Evolutionary conservation across 495 filamentous ascomycete species (phyloP).

Genomic region (Penicillium cinerascens): DNA sequence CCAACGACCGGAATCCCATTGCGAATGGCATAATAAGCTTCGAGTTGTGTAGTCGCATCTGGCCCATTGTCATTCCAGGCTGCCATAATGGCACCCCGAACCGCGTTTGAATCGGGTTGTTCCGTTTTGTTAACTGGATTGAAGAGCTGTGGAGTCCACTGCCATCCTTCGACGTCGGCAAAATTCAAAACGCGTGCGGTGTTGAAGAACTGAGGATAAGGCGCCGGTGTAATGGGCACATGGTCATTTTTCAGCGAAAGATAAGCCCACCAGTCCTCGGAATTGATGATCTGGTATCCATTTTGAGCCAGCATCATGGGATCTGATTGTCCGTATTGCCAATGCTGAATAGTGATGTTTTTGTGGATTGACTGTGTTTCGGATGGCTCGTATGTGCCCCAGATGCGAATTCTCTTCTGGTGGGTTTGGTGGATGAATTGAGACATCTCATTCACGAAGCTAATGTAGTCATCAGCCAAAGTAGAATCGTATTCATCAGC

Average conservation of each 20-base stretch:
- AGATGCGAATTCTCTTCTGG: slow-evolving; percentile 49
- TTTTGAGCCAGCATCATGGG: slow-evolving; percentile 37
- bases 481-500: slow-evolving; percentile 54
- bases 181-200: slow-evolving; percentile 47
- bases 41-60: slow-evolving; percentile 53
- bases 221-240: slow-evolving; percentile 48
- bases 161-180: slow-evolving; percentile 36
- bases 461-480: slow-evolving; percentile 50
- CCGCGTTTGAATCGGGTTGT: slow-evolving; percentile 26
- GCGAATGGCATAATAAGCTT: slow-evolving; percentile 51
- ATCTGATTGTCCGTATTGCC: slow-evolving; percentile 57
- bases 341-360: slow-evolving; percentile 51
- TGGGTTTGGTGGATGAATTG: slow-evolving; percentile 38
- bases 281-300: slow-evolving; percentile 50
- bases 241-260: slow-evolving; percentile 55
- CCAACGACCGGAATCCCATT: slow-evolving; percentile 49
- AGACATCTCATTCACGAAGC: slow-evolving; percentile 52
- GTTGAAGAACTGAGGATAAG: slow-evolving; percentile 54
- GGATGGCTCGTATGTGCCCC: slow-evolving; percentile 52
- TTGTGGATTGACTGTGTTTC: slow-evolving; percentile 32
- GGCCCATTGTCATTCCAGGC: slow-evolving; percentile 58
- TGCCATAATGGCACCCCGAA: slow-evolving; percentile 50
- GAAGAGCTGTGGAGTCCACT: slow-evolving; percentile 50
- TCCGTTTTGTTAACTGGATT: slow-evolving; percentile 43
- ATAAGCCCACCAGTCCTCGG: slow-evolving; percentile 57